Percentiles rank a stretch among this genome's conserved stretches.
These are phyloP conservation scores for Crepidotus variabilis DNA, from an alignment of 768 basidiomycete genomes.

Conservation along the genomic window DNA sequence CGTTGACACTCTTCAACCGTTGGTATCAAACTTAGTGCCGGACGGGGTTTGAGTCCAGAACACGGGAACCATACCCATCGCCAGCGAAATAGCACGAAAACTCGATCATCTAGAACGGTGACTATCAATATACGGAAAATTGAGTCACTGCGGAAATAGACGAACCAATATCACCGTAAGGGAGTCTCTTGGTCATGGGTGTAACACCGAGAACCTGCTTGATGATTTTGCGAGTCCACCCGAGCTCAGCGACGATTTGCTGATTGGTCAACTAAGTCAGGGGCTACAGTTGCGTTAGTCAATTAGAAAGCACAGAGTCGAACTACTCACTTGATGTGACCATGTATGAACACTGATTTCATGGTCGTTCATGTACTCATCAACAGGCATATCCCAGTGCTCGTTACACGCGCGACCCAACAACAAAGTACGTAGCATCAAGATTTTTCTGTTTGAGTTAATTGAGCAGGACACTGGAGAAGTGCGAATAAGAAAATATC, in stretches of 20 bases:
- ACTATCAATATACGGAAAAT: background rate
- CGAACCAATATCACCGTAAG: conserved; percentile 75
- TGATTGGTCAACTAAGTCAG: conserved; percentile 71
- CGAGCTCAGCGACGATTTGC: conserved; percentile 89
- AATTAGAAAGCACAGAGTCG: background rate
- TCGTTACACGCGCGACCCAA: conserved; percentile 84
- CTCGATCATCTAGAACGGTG: conserved; percentile 70
- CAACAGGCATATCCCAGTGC: conserved; percentile 66
- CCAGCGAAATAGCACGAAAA: conserved; percentile 83
- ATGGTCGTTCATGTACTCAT: conserved; percentile 78
- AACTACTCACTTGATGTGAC: conserved; percentile 64
- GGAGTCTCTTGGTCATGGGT: conserved; percentile 75
- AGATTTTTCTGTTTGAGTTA: conserved; percentile 64
- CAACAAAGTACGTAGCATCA: conserved; percentile 86
- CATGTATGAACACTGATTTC: conserved; percentile 89
- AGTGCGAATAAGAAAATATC: conserved; percentile 5
- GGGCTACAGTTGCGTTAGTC: conserved; percentile 31
- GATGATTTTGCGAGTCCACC: conserved; percentile 88
- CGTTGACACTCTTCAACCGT: conserved; percentile 87
- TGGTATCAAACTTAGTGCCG: conserved; percentile 64
- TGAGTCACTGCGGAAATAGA: background rate
- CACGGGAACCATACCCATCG: conserved; percentile 90
- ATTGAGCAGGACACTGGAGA: conserved; percentile 60
- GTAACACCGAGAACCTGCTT: conserved; percentile 71
- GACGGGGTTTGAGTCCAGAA: conserved; percentile 77